phyloP scores from a whole-genome alignment of 495 filamentous ascomycete species.

The Penicillium lagena region DNA sequence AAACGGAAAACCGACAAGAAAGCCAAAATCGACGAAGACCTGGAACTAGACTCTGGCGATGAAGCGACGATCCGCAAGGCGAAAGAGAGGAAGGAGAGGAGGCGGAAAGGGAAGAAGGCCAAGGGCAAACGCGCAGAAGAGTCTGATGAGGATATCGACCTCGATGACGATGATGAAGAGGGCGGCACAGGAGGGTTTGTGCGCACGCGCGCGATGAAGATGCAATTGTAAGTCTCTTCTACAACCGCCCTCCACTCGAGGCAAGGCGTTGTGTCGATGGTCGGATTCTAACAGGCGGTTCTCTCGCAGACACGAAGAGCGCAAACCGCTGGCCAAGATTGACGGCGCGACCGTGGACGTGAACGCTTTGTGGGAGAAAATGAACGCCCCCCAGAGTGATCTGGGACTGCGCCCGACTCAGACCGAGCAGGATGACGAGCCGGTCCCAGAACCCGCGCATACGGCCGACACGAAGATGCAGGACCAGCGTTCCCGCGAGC shows the following conservation, averaged over 20 bases:
- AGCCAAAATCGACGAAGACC: constrained; percentile 17
- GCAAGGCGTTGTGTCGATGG: constrained; percentile 3
- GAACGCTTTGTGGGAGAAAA: constrained; percentile 78
- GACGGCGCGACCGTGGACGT: constrained; percentile 80
- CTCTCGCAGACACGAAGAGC: constrained; percentile 53
- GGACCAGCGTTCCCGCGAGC: constrained; percentile 11
- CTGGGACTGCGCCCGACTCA: constrained; percentile 9
- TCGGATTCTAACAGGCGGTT: constrained; percentile 1
- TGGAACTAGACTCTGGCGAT: constrained; percentile 63
- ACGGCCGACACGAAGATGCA: constrained; percentile 11
- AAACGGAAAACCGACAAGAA: constrained; percentile 30
- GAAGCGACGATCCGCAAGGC: constrained; percentile 65
- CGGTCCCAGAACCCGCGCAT: constrained; percentile 6
- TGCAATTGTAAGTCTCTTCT: constrained; percentile 38
- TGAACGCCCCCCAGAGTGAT: constrained; percentile 48
- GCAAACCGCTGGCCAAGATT: constrained; percentile 52
- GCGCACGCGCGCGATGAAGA: constrained; percentile 71
- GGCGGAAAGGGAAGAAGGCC: constrained; percentile 37
- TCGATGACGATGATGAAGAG: constrained; percentile 46
- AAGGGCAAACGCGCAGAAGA: constrained; percentile 26
- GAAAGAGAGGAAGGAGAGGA: constrained; percentile 47
- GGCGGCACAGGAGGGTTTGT: constrained; percentile 74
- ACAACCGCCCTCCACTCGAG: neutral
- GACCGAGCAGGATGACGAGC: constrained; percentile 9
- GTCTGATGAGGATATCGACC: constrained; percentile 46